A percentile compares a stretch with the other conserved stretches of the same genome.
phyloP scores from a whole-genome alignment of 305 asterid genomes.

The Stenogyne calaminthoides region DNA sequence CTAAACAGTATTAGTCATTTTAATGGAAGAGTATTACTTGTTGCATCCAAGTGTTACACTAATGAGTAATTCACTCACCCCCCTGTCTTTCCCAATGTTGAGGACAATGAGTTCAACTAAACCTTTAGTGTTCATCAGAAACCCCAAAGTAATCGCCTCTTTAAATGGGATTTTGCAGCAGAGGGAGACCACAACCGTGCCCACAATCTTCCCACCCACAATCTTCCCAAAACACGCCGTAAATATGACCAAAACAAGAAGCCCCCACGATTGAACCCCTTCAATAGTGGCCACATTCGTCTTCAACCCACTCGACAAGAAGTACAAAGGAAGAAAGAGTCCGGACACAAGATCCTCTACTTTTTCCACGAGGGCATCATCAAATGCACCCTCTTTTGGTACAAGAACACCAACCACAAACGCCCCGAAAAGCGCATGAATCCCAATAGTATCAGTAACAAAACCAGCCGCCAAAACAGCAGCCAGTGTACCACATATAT shows the following conservation, averaged over 20 bases:
- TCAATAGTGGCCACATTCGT: slow-evolving; percentile 76
- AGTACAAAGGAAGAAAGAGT: slow-evolving; percentile 81
- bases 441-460: slow-evolving; percentile 81
- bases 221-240: slow-evolving; percentile 85
- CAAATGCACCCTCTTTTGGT: slow-evolving; percentile 86
- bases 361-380: slow-evolving; percentile 74
- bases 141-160: slow-evolving; percentile 74
- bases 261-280: slow-evolving; percentile 85
- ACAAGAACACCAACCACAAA: slow-evolving; percentile 77
- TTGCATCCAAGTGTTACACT: too few species aligned
- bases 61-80: slow-evolving; percentile 55
- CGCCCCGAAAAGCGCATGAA: slow-evolving; percentile 90
- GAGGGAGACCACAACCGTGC: slow-evolving; percentile 64
- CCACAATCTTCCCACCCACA: too few species aligned
- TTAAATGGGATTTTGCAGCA: slow-evolving; percentile 55
- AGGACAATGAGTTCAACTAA: slow-evolving; percentile 90
- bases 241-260: slow-evolving; percentile 69
- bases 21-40: too few species aligned
- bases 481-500: slow-evolving; percentile 64
- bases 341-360: slow-evolving; percentile 90
- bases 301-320: slow-evolving; percentile 87
- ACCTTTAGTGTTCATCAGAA: slow-evolving; percentile 93
- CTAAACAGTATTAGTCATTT: too few species aligned
- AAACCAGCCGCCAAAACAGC: slow-evolving; percentile 83
- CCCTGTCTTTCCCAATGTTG: slow-evolving; percentile 83